phyloP scores from a whole-genome alignment of 495 filamentous ascomycete genomes.

The Talaromyces adpressus region DNA sequence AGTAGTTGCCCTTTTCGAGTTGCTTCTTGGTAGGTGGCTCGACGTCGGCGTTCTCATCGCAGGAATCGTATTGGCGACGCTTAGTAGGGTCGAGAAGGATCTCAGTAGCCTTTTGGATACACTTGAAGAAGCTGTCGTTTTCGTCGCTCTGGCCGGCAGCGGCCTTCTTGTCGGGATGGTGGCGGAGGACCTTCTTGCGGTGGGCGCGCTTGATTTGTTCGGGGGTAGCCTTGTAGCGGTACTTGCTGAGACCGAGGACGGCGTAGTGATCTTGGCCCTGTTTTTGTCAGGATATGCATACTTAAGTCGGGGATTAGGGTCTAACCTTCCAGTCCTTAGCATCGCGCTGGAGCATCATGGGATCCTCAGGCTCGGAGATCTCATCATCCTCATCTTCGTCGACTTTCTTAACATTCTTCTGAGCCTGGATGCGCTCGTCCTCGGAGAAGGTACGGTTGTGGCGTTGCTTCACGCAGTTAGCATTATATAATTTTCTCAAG shows the following conservation, averaged over 20 bases:
- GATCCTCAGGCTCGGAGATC: constrained; percentile 87
- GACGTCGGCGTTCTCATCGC: constrained; percentile 87
- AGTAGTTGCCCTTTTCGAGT: constrained; percentile 76
- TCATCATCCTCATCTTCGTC: constrained; percentile 87
- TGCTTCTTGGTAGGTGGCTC: constrained; percentile 91
- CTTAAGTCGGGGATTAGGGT: background rate
- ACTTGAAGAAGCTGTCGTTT: constrained; percentile 99
- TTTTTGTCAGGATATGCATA: background rate
- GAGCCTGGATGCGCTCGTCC: constrained; percentile 93
- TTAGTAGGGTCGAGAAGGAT: constrained; percentile 85
- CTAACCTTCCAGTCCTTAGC: constrained; percentile 99
- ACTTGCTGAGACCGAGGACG: constrained; percentile 85
- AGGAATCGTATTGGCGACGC: constrained; percentile 92
- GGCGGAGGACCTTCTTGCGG: constrained; percentile 98
- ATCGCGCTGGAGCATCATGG: constrained; percentile 81
- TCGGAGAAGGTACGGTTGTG: constrained; percentile 98
- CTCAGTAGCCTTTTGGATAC: constrained; percentile 97
- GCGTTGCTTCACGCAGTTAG: constrained; percentile 49
- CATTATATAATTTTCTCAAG: background rate
- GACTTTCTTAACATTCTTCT: constrained; percentile 88
- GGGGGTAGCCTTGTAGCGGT: constrained; percentile 85
- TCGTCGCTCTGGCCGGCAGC: constrained; percentile 72
- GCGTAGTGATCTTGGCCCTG: constrained; percentile 97
- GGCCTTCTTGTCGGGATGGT: constrained; percentile 98
- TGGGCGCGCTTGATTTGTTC: constrained; percentile 98